Conservation (phyloP, 2,329 filamentous ascomycete genomes). For the Colletotrichum sp. region DNA sequence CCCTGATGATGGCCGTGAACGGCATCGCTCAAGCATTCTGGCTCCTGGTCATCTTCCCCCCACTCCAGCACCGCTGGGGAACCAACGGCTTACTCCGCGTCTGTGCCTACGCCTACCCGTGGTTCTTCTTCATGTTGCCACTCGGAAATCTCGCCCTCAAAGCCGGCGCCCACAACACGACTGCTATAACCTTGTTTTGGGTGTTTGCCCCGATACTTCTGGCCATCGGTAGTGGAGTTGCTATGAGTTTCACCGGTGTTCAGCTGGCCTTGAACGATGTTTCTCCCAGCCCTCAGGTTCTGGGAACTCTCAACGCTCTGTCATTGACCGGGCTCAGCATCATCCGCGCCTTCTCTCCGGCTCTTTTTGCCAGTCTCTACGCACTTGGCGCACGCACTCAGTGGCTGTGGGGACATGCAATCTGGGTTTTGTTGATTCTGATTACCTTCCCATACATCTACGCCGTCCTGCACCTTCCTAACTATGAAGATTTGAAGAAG, state of each 20-base stretch:
- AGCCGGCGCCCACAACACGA: constrained; percentile 39
- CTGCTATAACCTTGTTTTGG: constrained; percentile 60
- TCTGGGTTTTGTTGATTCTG: neutral
- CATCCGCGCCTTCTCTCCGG: constrained; percentile 70
- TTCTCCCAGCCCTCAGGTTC: constrained; percentile 64
- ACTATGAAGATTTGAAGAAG: neutral
- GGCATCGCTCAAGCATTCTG: constrained; percentile 73
- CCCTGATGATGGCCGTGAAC: constrained; percentile 66
- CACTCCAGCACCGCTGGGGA: constrained; percentile 67
- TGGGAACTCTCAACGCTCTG: constrained; percentile 70
- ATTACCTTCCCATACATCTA: neutral
- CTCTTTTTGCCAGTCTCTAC: constrained; percentile 69
- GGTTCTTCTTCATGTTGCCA: constrained; percentile 61
- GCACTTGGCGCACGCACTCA: constrained; percentile 69
- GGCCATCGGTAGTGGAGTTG: constrained; percentile 64
- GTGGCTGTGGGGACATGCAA: constrained; percentile 62
- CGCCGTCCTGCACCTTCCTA: neutral
- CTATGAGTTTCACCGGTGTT: constrained; percentile 73
- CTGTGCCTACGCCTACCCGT: constrained; percentile 61
- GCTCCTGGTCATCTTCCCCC: constrained; percentile 74
- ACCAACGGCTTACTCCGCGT: constrained; percentile 68
- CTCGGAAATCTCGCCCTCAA: constrained; percentile 66
- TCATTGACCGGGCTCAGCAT: constrained; percentile 67
- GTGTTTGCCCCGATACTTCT: constrained; percentile 37
- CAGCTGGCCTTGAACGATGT: constrained; percentile 80